A percentile compares a stretch with the other conserved stretches of the same genome.
Conservation (phyloP, 352 stramenopile genomes). For the Phytophthora citricola region DNA sequence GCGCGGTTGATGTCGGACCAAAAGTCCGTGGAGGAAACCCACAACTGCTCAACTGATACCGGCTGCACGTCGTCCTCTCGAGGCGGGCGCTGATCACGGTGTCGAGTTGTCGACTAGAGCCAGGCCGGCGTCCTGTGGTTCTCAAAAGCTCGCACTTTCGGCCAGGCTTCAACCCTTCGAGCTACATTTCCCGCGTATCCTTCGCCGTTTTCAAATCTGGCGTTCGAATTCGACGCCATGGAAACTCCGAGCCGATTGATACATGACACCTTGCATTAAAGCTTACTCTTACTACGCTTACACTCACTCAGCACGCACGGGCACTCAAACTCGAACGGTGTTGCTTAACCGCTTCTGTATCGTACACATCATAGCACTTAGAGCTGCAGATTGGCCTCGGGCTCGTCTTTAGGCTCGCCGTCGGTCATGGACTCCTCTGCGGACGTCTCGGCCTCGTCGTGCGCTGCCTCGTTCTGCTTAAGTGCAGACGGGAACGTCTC, state of each 20-base stretch:
- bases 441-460: slow-evolving; percentile 44
- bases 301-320: slow-evolving; percentile 33
- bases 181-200: neutral
- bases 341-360: slow-evolving; percentile 6
- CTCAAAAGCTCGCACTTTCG: neutral
- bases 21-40: neutral
- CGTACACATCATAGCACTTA: slow-evolving; percentile 28
- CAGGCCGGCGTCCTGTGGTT: slow-evolving; percentile 18
- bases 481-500: slow-evolving; percentile 9
- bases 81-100: slow-evolving; percentile 3
- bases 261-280: slow-evolving; percentile 35
- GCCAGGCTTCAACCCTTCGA: neutral
- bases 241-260: neutral
- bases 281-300: slow-evolving; percentile 40
- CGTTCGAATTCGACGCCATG: slow-evolving; percentile 1
- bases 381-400: slow-evolving; percentile 24
- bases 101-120: slow-evolving; percentile 8
- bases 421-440: slow-evolving; percentile 42
- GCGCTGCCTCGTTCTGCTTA: neutral
- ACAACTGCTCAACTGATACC: slow-evolving; percentile 13
- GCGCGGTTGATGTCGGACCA: slow-evolving; percentile 13
- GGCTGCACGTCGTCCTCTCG: slow-evolving; percentile 17
- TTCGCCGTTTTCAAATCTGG: slow-evolving; percentile 1
- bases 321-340: slow-evolving; percentile 25
- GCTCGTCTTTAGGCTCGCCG: slow-evolving; percentile 29